phyloP scores from a whole-genome alignment of 805 yeast genomes.

The Saturnispora dispora region DNA sequence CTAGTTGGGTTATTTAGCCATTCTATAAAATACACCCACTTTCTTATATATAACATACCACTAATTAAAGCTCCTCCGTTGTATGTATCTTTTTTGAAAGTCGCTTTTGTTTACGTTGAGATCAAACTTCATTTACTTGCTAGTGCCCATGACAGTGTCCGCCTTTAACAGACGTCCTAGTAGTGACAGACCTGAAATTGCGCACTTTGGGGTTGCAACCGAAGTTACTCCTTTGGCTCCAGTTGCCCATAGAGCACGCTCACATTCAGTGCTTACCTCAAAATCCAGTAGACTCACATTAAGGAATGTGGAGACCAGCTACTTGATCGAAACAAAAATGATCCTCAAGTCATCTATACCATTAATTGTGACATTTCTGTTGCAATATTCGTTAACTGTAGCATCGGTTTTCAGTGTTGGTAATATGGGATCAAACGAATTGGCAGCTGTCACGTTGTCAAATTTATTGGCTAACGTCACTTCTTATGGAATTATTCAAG shows the following conservation, averaged over 20 bases:
- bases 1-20: neutral
- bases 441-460: slow-evolving; percentile 52
- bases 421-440: slow-evolving; percentile 47
- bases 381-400: slow-evolving; percentile 45
- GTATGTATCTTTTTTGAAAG: neutral
- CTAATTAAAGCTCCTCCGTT: neutral
- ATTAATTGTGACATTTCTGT: slow-evolving; percentile 42
- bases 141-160: neutral
- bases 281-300: slow-evolving; percentile 12
- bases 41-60: neutral
- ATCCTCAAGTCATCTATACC: slow-evolving; percentile 36
- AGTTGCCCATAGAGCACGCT: slow-evolving; percentile 19
- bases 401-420: slow-evolving; percentile 50
- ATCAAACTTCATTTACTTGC: neutral
- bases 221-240: neutral
- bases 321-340: slow-evolving; percentile 13
- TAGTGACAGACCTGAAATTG: neutral
- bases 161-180: neutral
- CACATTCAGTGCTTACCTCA: slow-evolving; percentile 14
- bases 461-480: slow-evolving; percentile 49
- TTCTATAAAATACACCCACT: neutral
- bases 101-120: neutral
- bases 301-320: slow-evolving; percentile 9
- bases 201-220: neutral
- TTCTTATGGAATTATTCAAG: slow-evolving; percentile 47